Evolutionary conservation across 192 early-diverging fungal genomes (phyloP).

Genomic region (Rhizophagus clarus): DNA sequence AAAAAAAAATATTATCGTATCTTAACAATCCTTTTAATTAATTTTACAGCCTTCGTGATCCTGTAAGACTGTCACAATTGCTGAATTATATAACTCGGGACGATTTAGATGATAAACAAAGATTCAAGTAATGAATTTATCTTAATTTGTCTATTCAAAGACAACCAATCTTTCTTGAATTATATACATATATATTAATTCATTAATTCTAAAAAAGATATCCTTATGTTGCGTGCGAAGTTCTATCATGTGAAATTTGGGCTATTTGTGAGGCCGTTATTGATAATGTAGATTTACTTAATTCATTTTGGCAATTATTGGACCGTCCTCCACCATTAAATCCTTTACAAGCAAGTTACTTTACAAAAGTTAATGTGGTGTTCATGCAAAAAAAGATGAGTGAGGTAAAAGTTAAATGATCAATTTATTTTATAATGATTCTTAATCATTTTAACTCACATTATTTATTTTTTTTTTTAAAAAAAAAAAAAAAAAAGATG

Average conservation of each 20-base stretch:
- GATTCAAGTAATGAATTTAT: constrained; percentile 64
- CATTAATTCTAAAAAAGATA: constrained; percentile 55
- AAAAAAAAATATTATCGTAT: not conserved
- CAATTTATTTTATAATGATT: not conserved
- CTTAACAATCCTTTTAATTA: not conserved
- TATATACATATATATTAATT: not conserved
- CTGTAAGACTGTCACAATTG: constrained; percentile 72
- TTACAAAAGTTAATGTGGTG: constrained; percentile 86
- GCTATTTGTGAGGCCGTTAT: constrained; percentile 77
- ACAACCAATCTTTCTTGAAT: not conserved
- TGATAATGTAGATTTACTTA: constrained; percentile 71
- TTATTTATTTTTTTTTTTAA: not conserved
- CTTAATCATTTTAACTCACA: not conserved
- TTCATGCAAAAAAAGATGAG: constrained; percentile 87
- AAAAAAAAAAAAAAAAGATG: constrained; percentile 62
- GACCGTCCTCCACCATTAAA: constrained; percentile 76
- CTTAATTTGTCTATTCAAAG: not conserved
- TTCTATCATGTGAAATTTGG: constrained; percentile 77
- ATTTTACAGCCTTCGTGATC: constrained; percentile 68
- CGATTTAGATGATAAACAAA: constrained; percentile 79
- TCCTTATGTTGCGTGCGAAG: constrained; percentile 80
- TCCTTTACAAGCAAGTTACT: constrained; percentile 85
- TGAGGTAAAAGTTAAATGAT: constrained; percentile 56
- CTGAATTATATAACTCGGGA: constrained; percentile 82
- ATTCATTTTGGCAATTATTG: constrained; percentile 84